Evolutionary conservation across 805 yeast genomes (phyloP).

Genomic region (Cyberlindnera mycetangii): DNA sequence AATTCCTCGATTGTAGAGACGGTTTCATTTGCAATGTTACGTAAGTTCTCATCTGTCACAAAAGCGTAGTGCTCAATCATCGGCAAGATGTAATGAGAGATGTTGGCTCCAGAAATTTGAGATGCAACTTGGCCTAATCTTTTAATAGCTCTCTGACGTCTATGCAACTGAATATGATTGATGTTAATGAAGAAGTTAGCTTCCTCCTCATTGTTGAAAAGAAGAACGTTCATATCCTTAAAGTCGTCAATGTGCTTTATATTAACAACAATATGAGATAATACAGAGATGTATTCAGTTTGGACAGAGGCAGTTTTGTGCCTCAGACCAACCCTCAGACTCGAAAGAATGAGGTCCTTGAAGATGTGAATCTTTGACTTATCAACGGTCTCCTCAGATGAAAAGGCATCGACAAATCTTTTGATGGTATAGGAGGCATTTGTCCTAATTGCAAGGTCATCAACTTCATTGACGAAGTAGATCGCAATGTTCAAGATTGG

Average conservation of each 20-base stretch:
- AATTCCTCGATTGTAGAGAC: constrained; percentile 58
- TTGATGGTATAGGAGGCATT: constrained; percentile 66
- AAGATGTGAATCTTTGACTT: constrained; percentile 39
- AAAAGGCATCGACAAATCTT: constrained; percentile 55
- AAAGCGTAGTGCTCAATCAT: constrained; percentile 77
- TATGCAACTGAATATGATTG: constrained; percentile 77
- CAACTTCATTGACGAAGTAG: constrained; percentile 70
- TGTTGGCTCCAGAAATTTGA: constrained; percentile 49
- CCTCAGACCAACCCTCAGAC: constrained; percentile 64
- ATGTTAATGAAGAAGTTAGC: constrained; percentile 77
- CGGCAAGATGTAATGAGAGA: constrained; percentile 82
- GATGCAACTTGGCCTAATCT: constrained; percentile 50
- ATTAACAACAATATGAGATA: constrained; percentile 58
- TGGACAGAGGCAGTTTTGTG: constrained; percentile 58
- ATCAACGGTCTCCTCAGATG: constrained; percentile 23
- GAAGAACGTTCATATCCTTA: constrained; percentile 61
- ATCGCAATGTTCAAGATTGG: constrained; percentile 71
- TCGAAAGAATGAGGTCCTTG: constrained; percentile 58
- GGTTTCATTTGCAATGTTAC: constrained; percentile 65
- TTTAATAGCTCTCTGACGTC: constrained; percentile 81
- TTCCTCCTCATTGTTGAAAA: constrained; percentile 72
- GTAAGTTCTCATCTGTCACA: constrained; percentile 52
- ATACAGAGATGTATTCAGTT: constrained; percentile 63
- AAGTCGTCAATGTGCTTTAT: constrained; percentile 47
- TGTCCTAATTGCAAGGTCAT: constrained; percentile 76